Evolutionary conservation across 2,329 filamentous ascomycete species (phyloP).

Genomic region (Zasmidium cellare): DNA sequence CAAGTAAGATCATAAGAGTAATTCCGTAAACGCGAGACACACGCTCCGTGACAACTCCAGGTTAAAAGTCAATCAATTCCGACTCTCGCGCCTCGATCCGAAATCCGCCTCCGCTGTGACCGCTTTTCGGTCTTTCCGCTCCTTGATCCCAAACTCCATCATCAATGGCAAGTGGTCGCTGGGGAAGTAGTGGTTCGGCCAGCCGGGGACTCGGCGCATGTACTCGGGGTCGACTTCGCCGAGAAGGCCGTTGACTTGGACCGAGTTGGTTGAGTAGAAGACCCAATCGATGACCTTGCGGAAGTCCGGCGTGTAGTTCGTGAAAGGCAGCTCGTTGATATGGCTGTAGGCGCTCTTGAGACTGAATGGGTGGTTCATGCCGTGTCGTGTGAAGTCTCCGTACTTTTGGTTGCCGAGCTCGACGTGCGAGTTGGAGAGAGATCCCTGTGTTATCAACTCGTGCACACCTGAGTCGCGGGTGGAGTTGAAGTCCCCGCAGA

Average conservation of each 20-base stretch:
- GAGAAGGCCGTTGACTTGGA: constrained; percentile 80
- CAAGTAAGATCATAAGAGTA: no score
- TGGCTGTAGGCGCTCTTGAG: constrained; percentile 86
- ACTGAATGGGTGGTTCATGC: constrained; percentile 92
- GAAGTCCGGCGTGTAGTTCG: constrained; percentile 96
- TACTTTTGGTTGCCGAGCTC: constrained; percentile 83
- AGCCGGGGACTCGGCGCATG: constrained; percentile 82
- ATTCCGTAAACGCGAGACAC: neutral
- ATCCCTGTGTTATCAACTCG: constrained; percentile 80
- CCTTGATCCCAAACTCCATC: constrained; percentile 86
- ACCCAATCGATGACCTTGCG: constrained; percentile 93
- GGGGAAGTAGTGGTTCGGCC: constrained; percentile 92
- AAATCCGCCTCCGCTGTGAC: constrained; percentile 38
- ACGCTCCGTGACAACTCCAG: neutral
- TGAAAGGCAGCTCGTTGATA: constrained; percentile 85
- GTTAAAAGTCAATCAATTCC: constrained; percentile 16
- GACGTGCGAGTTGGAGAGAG: constrained; percentile 72
- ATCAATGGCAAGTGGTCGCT: constrained; percentile 89
- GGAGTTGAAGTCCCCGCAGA: constrained; percentile 97
- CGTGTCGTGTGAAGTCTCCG: constrained; percentile 87
- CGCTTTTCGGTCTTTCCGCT: constrained; percentile 65
- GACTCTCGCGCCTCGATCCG: constrained; percentile 17
- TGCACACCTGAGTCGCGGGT: constrained; percentile 84
- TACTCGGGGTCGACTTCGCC: constrained; percentile 85
- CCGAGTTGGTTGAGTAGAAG: constrained; percentile 90